Conservation (phyloP, 1,139 yeast species). For the Sugiyamaella japonica region DNA sequence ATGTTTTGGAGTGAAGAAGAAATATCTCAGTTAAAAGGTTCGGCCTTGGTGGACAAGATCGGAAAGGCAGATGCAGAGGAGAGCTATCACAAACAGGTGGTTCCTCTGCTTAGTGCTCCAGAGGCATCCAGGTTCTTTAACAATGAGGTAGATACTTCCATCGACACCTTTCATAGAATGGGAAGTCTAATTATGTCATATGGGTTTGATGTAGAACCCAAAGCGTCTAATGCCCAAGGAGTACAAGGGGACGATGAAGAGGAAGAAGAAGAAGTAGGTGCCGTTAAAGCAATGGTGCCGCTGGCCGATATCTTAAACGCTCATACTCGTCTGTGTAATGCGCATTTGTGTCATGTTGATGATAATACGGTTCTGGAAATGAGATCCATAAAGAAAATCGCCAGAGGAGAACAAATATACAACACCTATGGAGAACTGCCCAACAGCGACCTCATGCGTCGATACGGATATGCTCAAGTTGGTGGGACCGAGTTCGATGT, state of each 20-base stretch:
- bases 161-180: conserved; percentile 63
- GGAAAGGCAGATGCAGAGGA: conserved; percentile 68
- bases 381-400: conserved; percentile 65
- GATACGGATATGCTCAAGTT: conserved; percentile 87
- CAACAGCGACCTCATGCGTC: conserved; percentile 78
- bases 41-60: conserved; percentile 64
- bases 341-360: conserved; percentile 50
- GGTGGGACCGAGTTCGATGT: conserved; percentile 76
- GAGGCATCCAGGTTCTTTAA: background rate
- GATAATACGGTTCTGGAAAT: conserved; percentile 55
- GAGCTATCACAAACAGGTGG: conserved; percentile 49
- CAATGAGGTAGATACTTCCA: conserved; percentile 42
- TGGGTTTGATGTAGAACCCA: conserved; percentile 56
- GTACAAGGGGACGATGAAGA: conserved; percentile 43
- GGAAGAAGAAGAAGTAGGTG: conserved; percentile 45
- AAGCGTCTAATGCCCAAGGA: conserved; percentile 30
- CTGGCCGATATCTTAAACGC: conserved; percentile 89
- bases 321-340: conserved; percentile 76
- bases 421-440: conserved; percentile 92
- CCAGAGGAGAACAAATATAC: conserved; percentile 69
- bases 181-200: conserved; percentile 73
- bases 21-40: conserved; percentile 59
- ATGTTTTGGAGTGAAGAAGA: conserved; percentile 74
- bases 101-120: conserved; percentile 36
- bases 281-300: conserved; percentile 85